A percentile compares a stretch with the other conserved stretches of the same genome.
phyloP scores from a whole-genome alignment of 2,329 filamentous ascomycete species.

The Apiospora koreana region DNA sequence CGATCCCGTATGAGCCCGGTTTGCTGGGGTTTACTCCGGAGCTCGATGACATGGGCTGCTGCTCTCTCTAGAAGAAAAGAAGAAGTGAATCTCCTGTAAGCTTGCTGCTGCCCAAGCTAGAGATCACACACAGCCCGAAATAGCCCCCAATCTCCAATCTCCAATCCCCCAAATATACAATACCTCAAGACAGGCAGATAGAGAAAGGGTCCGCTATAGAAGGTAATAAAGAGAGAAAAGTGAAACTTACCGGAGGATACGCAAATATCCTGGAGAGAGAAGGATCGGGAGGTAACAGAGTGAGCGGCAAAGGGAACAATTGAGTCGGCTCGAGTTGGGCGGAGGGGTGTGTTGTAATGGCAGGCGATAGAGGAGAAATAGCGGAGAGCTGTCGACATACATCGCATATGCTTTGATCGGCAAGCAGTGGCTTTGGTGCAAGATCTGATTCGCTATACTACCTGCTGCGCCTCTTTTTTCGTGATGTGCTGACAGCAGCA shows the following conservation, averaged over 20 bases:
- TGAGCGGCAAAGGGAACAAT: neutral
- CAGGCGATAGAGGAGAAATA: neutral
- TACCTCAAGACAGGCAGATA: neutral
- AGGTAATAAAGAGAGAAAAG: neutral
- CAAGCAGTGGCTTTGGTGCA: neutral
- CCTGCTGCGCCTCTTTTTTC: neutral
- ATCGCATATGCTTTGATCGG: neutral
- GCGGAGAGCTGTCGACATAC: neutral
- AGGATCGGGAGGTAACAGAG: neutral
- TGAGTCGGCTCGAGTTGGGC: neutral
- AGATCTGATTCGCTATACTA: neutral
- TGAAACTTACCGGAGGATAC: neutral
- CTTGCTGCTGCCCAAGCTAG: neutral
- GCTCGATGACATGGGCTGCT: constrained; percentile 3
- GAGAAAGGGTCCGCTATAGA: neutral
- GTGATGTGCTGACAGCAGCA: neutral
- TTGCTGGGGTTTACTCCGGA: neutral
- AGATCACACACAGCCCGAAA: neutral
- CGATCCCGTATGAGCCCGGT: constrained; percentile 5
- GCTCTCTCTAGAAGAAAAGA: neutral
- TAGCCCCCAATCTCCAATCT: neutral
- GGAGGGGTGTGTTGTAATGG: neutral
- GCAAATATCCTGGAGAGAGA: neutral
- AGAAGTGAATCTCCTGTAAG: neutral
- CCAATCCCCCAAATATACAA: neutral